Conservation (phyloP, 1,284 basidiomycete species). For the Xerocomus nothofagi region DNA sequence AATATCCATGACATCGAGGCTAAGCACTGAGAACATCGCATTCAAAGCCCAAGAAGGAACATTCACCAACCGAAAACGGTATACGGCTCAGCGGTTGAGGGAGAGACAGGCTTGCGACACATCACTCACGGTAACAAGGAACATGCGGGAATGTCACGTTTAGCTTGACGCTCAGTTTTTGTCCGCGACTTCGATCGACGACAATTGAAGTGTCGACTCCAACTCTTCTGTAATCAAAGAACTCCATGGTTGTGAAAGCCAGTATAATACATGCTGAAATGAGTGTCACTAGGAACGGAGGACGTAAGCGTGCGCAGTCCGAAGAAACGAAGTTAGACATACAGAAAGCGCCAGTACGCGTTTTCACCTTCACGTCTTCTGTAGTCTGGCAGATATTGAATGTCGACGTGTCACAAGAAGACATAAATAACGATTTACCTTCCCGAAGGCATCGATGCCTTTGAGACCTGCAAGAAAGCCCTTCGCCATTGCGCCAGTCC, state of each 20-base stretch:
- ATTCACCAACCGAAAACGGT: not conserved
- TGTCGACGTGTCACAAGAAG: conserved; percentile 10
- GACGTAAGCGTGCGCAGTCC: not conserved
- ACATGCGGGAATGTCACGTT: conserved; percentile 97
- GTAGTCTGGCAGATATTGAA: conserved; percentile 65
- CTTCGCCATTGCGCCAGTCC: conserved; percentile 60
- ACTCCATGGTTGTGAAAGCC: conserved; percentile 90
- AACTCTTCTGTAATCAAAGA: conserved; percentile 90
- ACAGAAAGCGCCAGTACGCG: conserved; percentile 89
- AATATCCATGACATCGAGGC: conserved; percentile 97
- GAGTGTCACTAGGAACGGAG: conserved; percentile 75
- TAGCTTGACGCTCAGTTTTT: conserved; percentile 89
- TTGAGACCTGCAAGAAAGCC: conserved; percentile 73
- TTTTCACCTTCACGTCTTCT: conserved; percentile 98
- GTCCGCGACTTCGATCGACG: conserved; percentile 92
- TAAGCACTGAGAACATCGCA: conserved; percentile 66
- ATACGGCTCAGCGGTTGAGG: not conserved
- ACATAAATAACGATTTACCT: conserved; percentile 53
- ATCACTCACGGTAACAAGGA: conserved; percentile 88
- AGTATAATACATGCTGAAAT: conserved; percentile 91
- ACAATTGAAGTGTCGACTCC: conserved; percentile 86
- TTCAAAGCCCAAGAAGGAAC: not conserved
- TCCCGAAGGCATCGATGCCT: conserved; percentile 96
- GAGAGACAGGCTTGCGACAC: not conserved
- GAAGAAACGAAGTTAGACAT: conserved; percentile 35